Conservation (phyloP, 768 basidiomycete genomes). For the Scleroderma citrinum region DNA sequence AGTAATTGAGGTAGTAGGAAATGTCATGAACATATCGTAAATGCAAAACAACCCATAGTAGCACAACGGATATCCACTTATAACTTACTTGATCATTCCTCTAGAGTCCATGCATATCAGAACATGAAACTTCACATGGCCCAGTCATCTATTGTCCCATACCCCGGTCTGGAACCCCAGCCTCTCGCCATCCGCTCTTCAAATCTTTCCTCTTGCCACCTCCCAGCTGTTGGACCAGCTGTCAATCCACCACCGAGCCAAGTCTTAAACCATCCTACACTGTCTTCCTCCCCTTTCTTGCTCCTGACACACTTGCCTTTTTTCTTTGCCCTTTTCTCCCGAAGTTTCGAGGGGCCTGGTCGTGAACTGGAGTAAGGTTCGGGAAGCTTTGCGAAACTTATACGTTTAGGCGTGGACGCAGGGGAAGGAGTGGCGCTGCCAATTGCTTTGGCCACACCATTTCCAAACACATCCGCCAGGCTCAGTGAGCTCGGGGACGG, state of each 20-base stretch:
- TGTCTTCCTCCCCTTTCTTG: constrained; percentile 20
- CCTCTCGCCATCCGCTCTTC: constrained; percentile 49
- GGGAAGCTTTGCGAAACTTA: constrained; percentile 71
- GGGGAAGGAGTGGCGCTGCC: constrained; percentile 44
- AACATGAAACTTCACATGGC: constrained; percentile 29
- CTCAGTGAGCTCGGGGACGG: constrained; percentile 30
- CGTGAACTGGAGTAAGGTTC: constrained; percentile 50
- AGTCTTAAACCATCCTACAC: constrained; percentile 20
- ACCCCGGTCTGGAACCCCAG: constrained; percentile 40
- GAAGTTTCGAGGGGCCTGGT: constrained; percentile 30
- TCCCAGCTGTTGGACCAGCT: constrained; percentile 15
- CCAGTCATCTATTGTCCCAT: constrained; percentile 52
- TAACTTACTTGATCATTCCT: constrained; percentile 8
- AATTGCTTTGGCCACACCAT: constrained; percentile 23
- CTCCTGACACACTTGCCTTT: constrained; percentile 31
- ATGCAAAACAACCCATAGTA: neutral
- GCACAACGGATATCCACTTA: constrained; percentile 5
- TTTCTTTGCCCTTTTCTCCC: constrained; percentile 24
- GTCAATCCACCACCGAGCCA: constrained; percentile 17
- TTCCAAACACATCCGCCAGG: constrained; percentile 24
- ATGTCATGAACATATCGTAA: neutral
- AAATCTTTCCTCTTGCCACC: constrained; percentile 39
- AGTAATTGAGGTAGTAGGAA: neutral
- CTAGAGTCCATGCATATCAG: neutral
- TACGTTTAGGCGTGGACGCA: constrained; percentile 62